Base-by-base conservation (phyloP, 2,329 filamentous ascomycete species). In the Laburnicola sp. region DNA sequence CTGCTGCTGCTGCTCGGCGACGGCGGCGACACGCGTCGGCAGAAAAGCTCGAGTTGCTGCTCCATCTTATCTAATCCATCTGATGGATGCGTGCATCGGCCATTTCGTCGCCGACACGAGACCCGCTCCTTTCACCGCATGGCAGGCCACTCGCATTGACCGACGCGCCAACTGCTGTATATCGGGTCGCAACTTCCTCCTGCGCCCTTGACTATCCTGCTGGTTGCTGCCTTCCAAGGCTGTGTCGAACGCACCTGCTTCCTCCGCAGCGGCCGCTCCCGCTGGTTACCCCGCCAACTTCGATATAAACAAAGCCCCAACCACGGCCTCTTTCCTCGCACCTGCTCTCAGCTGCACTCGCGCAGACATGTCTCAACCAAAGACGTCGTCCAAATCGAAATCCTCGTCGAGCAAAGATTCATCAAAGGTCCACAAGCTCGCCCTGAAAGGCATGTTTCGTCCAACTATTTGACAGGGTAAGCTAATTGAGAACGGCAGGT, bases 401-500 rank as follows among this genome's bases (percentile, higher is more conserved):
- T 63, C 64, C 22, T 72, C 78, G 9, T 72, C 76, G 48, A 75
- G 80, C 53, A 82, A 81, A 58, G 82, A 85, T 67, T 91, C 91
- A 68, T 89, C 90, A 62, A 96, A 97, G 76, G 86, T 91, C 54
- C 94, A 99, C 79, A 97, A 96, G 80, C 84, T 99, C 57, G 89
- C 92, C 32, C 81, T 97, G 56, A 93, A 91, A 75, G 90, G 88
- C 75, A 83, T 78, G 65, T 60, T 28, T 60, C 31, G 21, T 16
- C n/a, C 23, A 22, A 16, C 28, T 10, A 16, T 26, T 11, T 8
- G 32, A 43, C 6, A 6, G 5, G n/a, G 25, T 3, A 4, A 21
- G 39, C 46, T 48, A 10, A 48, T 31, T 10, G 10, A 11, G 2
- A 4, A 16, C 22, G 28, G 1, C 11, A 85, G 83, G 86, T 49